phyloP scores from a whole-genome alignment of 768 basidiomycete genomes.

The Tricholoma matsutake region DNA sequence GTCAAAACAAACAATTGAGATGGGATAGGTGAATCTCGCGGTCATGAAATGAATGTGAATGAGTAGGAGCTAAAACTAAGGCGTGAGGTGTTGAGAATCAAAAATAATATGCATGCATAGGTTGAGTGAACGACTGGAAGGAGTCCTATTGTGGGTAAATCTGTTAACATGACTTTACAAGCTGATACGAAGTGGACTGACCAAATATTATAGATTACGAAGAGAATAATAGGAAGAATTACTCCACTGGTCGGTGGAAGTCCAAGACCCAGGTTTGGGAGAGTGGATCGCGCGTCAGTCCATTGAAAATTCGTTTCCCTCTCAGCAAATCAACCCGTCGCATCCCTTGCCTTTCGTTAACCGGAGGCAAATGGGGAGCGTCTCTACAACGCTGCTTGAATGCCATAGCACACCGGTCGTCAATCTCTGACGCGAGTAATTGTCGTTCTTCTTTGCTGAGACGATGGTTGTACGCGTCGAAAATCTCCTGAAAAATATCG shows the following conservation, averaged over 20 bases:
- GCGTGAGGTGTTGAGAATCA: background rate
- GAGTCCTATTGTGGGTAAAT: conserved; percentile 4
- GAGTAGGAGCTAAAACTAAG: background rate
- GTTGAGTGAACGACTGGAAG: background rate
- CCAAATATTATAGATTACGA: conserved; percentile 1
- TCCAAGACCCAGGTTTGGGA: conserved; percentile 32
- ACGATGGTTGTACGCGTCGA: conserved; percentile 42
- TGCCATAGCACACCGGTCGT: conserved; percentile 36
- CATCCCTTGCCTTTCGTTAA: conserved; percentile 46
- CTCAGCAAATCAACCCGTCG: conserved; percentile 54
- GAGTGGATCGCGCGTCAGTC: conserved; percentile 38
- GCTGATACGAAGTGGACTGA: background rate
- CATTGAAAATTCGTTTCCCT: conserved; percentile 52
- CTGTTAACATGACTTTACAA: background rate
- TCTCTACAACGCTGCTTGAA: conserved; percentile 48
- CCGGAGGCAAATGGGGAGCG: conserved; percentile 36
- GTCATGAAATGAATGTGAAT: background rate
- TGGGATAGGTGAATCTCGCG: background rate
- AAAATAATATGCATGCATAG: conserved; percentile 5
- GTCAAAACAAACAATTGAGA: background rate
- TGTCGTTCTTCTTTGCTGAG: conserved; percentile 43
- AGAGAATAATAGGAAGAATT: background rate
- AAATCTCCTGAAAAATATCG: conserved; percentile 59
- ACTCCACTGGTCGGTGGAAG: conserved; percentile 6
- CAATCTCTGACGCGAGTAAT: conserved; percentile 23